These are phyloP conservation scores for Nannizziopsis barbatae DNA, from an alignment of 2,329 filamentous ascomycete genomes.

Conservation along the genomic window DNA sequence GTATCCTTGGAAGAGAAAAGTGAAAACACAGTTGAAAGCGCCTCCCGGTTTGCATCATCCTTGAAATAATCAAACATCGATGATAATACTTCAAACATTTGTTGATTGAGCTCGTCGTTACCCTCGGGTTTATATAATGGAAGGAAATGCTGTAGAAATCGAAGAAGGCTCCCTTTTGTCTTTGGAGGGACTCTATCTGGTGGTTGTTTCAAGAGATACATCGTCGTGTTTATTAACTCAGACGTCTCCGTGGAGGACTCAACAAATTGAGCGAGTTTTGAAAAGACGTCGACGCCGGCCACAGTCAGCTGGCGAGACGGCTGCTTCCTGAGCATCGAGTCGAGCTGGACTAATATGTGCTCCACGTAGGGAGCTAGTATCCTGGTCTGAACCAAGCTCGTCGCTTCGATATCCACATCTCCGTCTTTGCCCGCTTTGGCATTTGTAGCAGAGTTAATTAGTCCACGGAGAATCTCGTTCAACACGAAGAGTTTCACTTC, in stretches of 20 bases:
- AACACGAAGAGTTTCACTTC: conserved; percentile 77
- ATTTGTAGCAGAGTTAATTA: conserved; percentile 48
- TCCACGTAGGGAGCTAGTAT: conserved; percentile 50
- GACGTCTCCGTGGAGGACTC: conserved; percentile 52
- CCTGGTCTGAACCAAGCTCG: conserved; percentile 27
- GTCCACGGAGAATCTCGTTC: conserved; percentile 56
- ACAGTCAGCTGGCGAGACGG: conserved; percentile 65
- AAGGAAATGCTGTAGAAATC: conserved; percentile 71
- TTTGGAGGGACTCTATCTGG: conserved; percentile 68
- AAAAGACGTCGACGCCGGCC: conserved; percentile 64
- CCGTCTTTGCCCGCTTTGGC: conserved; percentile 41
- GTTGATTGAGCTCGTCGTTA: conserved; percentile 48
- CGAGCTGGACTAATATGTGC: conserved; percentile 47
- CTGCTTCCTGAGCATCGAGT: conserved; percentile 44
- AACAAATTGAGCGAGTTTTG: conserved; percentile 62
- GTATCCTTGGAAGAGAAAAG: conserved; percentile 57
- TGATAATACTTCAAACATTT: conserved; percentile 62
- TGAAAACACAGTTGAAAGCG: conserved; percentile 60
- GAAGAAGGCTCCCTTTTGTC: conserved; percentile 68
- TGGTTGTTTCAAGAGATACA: conserved; percentile 75
- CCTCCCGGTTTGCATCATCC: conserved; percentile 62
- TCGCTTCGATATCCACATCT: conserved; percentile 31
- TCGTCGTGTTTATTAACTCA: conserved; percentile 68
- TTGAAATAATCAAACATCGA: conserved; percentile 85
- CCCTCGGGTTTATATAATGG: conserved; percentile 49